Percentiles rank a stretch among this genome's conserved stretches.
These are phyloP conservation scores for Malus sieversii DNA, from an alignment of 306 rosid species.

Conservation along the genomic window DNA sequence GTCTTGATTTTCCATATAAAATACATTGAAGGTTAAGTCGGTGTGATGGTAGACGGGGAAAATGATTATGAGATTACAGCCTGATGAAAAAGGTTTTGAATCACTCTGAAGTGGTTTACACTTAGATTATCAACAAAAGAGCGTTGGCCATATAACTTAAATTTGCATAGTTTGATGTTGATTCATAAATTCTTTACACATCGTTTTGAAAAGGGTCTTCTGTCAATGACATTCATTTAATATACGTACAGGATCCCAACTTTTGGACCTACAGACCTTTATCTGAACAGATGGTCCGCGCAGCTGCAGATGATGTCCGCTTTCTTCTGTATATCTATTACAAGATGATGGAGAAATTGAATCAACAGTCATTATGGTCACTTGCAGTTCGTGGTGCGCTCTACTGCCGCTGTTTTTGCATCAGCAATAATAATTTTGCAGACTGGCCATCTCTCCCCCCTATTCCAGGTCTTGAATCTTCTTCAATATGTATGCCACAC, in stretches of 20 bases:
- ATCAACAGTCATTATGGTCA: constrained; percentile 65
- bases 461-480: constrained; percentile 58
- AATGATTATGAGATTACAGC: background rate
- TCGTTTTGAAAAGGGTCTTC: background rate
- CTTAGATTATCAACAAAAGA: background rate
- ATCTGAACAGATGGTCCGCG: constrained; percentile 86
- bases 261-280: constrained; percentile 91
- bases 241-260: constrained; percentile 63
- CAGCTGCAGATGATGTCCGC: constrained; percentile 97
- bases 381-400: constrained; percentile 94
- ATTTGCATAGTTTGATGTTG: background rate
- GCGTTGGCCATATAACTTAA: background rate
- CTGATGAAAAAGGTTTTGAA: background rate
- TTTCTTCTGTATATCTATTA: constrained; percentile 83
- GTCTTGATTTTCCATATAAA: background rate
- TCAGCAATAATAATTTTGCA: constrained; percentile 43
- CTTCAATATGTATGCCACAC: background rate
- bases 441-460: constrained; percentile 88
- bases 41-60: background rate
- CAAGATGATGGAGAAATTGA: constrained; percentile 82
- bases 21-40: background rate
- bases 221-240: background rate
- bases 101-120: background rate
- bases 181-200: background rate
- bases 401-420: constrained; percentile 88